phyloP scores from a whole-genome alignment of 1,284 basidiomycete species.

The Rhodotorula sp. region DNA sequence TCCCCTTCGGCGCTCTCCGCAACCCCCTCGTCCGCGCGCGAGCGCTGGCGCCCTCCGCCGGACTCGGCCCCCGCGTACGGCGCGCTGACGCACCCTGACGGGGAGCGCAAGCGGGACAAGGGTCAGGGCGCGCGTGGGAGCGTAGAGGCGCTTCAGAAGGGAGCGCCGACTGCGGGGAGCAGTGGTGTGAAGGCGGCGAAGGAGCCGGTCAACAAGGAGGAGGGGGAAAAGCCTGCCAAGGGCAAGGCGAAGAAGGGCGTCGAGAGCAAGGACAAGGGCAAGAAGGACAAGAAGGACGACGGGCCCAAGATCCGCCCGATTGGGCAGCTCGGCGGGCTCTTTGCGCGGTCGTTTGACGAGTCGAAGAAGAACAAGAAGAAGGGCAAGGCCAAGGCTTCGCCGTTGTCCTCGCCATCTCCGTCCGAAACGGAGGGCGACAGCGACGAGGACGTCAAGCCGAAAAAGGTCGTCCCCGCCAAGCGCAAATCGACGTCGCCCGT shows the following conservation, averaged over 20 bases:
- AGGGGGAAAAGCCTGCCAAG: neutral
- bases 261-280: constrained; percentile 10
- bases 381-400: constrained; percentile 10
- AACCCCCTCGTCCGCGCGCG: neutral
- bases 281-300: neutral
- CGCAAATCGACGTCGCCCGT: constrained; percentile 31
- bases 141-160: too few species aligned
- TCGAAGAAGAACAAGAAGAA: constrained; percentile 9
- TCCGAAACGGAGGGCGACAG: neutral
- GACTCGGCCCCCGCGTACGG: constrained; percentile 14
- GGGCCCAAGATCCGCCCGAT: constrained; percentile 17
- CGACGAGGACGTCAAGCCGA: constrained; percentile 22
- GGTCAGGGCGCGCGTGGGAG: constrained; percentile 9
- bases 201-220: neutral
- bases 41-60: constrained; percentile 27
- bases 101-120: constrained; percentile 6
- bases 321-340: constrained; percentile 26
- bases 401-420: neutral
- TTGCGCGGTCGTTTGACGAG: constrained; percentile 6
- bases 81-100: constrained; percentile 19
- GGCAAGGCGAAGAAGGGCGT: constrained; percentile 1
- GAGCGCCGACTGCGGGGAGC: neutral
- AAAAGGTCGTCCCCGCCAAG: constrained; percentile 26
- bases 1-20: constrained; percentile 17
- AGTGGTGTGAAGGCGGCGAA: neutral